Evolutionary conservation across 352 stramenopile genomes (phyloP).

Genomic region (Globisporangium okanoganense): DNA sequence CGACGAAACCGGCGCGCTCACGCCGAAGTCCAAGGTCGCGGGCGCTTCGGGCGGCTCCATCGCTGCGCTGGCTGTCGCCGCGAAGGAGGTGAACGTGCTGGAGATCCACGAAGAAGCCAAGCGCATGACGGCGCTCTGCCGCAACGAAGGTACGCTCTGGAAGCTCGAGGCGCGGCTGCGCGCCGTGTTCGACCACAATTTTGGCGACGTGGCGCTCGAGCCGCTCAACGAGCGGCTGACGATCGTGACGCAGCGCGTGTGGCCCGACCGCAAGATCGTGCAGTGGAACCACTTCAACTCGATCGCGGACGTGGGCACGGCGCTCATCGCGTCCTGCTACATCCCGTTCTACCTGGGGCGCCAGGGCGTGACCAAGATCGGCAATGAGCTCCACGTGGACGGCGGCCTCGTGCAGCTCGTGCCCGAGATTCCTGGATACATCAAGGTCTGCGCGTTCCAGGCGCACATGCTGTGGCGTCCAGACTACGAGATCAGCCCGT

Average conservation of each 20-base stretch:
- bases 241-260: slow-evolving; percentile 69
- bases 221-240: slow-evolving; percentile 45
- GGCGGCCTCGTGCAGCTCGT: slow-evolving; percentile 66
- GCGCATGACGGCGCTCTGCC: slow-evolving; percentile 48
- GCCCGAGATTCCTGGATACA: slow-evolving; percentile 58
- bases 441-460: slow-evolving; percentile 71
- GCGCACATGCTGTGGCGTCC: slow-evolving; percentile 37
- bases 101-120: slow-evolving; percentile 65
- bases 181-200: slow-evolving; percentile 46
- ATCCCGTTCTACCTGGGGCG: slow-evolving; percentile 73
- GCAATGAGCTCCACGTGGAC: slow-evolving; percentile 66
- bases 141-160: slow-evolving; percentile 48
- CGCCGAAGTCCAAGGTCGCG: slow-evolving; percentile 46
- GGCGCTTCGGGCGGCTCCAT: slow-evolving; percentile 74
- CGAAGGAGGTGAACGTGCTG: slow-evolving; percentile 35
- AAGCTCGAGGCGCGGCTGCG: slow-evolving; percentile 65
- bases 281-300: slow-evolving; percentile 58
- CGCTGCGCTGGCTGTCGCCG: slow-evolving; percentile 54
- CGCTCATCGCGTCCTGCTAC: slow-evolving; percentile 70
- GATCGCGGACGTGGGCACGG: slow-evolving; percentile 51
- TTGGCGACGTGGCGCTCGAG: slow-evolving; percentile 38
- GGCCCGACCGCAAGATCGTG: slow-evolving; percentile 48
- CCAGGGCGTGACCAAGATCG: slow-evolving; percentile 45
- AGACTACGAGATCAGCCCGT: slow-evolving; percentile 80
- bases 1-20: slow-evolving; percentile 44